These are phyloP conservation scores for Globisporangium barbulae DNA, from an alignment of 352 stramenopile species.

Conservation along the genomic window DNA sequence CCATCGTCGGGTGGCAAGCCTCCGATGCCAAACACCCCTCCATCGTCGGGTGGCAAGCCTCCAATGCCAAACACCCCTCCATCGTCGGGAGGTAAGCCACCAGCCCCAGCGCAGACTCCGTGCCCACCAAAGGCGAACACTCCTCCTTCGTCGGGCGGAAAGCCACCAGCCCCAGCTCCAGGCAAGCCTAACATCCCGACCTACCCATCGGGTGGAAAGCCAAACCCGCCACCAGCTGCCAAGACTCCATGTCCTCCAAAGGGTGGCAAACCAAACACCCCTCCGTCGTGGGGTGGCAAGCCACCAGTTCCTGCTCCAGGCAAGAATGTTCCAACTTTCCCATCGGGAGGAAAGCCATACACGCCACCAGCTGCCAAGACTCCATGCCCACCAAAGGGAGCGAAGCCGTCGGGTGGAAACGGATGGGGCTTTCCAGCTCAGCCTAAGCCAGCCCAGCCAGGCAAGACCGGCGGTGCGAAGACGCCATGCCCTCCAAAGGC, in stretches of 20 bases:
- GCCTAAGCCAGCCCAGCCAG: background rate
- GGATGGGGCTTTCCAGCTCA: background rate
- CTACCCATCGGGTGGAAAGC: conserved; percentile 5
- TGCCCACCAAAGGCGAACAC: no score
- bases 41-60: no score
- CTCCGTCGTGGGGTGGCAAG: no score
- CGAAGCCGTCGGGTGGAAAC: background rate
- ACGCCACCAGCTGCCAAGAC: conserved; percentile 7
- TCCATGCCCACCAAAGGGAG: conserved; percentile 10
- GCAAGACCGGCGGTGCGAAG: background rate
- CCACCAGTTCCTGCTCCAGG: no score
- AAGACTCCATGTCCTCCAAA: conserved; percentile 10
- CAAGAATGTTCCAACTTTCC: conserved; percentile 1
- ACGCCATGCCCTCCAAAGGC: background rate
- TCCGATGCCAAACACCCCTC: no score
- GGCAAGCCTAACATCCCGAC: background rate
- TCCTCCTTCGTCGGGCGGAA: no score
- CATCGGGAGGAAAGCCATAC: conserved; percentile 9
- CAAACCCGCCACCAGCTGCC: conserved; percentile 7
- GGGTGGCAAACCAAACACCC: conserved; percentile 9
- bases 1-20: no score
- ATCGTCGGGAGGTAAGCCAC: no score
- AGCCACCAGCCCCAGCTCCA: no score
- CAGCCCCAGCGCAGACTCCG: no score
- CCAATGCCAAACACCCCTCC: no score